Evolutionary conservation across 163 green algal species (phyloP), one percentile per base, ranked within the genome.

Genomic region (Prototheca wickerhamii): DNA sequence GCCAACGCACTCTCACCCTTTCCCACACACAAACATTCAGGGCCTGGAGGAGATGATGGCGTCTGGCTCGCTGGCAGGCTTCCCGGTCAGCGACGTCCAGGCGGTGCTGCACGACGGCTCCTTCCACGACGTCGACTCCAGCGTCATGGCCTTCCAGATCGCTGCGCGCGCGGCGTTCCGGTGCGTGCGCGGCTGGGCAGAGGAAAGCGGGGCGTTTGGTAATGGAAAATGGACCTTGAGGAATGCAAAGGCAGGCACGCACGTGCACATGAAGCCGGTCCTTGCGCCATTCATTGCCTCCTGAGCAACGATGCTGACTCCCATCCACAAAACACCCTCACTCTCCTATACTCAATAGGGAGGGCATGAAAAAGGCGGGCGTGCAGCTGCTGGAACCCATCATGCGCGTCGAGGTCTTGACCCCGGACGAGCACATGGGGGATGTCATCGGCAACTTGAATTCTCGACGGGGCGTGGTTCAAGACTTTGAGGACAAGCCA

Each of bases 391-490:
- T 98, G 58, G 93, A 99, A 83, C 93, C 93, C 26, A 87, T 99
- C 72, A 99, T 99, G 93, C 91, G 94, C 82, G 89, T 89, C 31
- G 93, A 99, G 81, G 90, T 99, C 40, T 81, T 94, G 23, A 98
- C 89, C 20, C 94, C 94, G 12, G 94, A 98, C 75, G 92, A 99
- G 65, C 85, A 96, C 81, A 96, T 99, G 91, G 73, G 94, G 51
- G 94, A 99, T 66, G 94, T 99, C 46, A 98, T 99, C 53, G 94
- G 94, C 37, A 91, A 98, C 86, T 74, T 99, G 42, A 98, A 98
- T 85, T 95, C 83, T 15, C 84, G 94, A 46, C 82, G 94, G 50
- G 94, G 94, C 63, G 76, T 96, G 64, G 76, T 95, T 26, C 71
- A 72, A 33, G 74, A 86, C 63, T 88, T 95, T 44, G 77, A 83